Conservation (phyloP, 139 green algal genomes). For the Chlamydomonas sp. region DNA sequence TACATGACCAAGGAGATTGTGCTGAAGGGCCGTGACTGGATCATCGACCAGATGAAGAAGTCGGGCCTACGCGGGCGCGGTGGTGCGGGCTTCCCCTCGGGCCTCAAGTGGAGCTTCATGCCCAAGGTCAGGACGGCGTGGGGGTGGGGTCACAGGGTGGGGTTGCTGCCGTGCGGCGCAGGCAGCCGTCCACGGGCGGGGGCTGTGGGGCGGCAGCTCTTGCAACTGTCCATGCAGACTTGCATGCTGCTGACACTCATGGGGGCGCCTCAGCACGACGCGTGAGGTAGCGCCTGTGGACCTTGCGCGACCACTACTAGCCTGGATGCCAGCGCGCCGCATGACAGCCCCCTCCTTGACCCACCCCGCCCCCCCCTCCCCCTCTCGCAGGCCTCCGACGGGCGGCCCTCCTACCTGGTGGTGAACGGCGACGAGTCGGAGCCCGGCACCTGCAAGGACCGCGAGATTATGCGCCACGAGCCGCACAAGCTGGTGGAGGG, state of each 20-base stretch:
- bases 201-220: too few species aligned
- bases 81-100: slow-evolving; percentile 96
- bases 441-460: slow-evolving; percentile 98
- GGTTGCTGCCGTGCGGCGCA: slow-evolving; percentile 45
- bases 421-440: slow-evolving; percentile 98
- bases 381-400: slow-evolving; percentile 79
- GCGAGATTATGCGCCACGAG: slow-evolving; percentile 97
- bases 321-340: neutral
- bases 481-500: slow-evolving; percentile 98
- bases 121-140: slow-evolving; percentile 75
- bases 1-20: slow-evolving; percentile 93
- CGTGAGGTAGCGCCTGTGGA: too few species aligned
- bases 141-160: neutral
- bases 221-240: too few species aligned
- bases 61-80: slow-evolving; percentile 93
- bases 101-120: slow-evolving; percentile 99
- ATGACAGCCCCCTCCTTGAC: neutral
- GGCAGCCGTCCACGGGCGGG: neutral
- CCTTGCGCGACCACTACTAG: too few species aligned
- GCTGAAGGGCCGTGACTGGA: slow-evolving; percentile 94
- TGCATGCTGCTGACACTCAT: too few species aligned
- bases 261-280: too few species aligned
- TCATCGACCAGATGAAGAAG: slow-evolving; percentile 98
- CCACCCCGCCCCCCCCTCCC: neutral
- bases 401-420: slow-evolving; percentile 94